A percentile compares a stretch with the other conserved stretches of the same genome.
These are phyloP conservation scores for Mimosa bimucronata DNA, from an alignment of 306 rosid genomes.

Conservation along the genomic window DNA sequence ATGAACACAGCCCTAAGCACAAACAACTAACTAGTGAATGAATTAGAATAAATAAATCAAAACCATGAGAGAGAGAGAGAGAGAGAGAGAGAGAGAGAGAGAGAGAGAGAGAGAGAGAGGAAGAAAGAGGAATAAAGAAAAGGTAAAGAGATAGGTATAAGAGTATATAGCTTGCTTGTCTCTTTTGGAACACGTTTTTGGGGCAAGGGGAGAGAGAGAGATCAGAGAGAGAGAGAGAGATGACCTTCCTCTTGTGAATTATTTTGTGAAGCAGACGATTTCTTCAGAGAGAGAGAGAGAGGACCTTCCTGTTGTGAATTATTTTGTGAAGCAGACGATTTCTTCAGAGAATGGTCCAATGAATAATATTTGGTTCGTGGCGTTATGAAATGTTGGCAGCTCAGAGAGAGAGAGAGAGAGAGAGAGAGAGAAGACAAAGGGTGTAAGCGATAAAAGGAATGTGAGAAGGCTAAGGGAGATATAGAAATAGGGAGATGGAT, in stretches of 20 bases:
- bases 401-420: constrained; percentile 28
- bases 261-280: background rate
- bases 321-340: background rate
- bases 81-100: background rate
- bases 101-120: background rate
- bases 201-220: background rate
- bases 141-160: background rate
- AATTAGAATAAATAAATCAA: background rate
- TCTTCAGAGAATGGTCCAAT: constrained; percentile 10
- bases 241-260: background rate
- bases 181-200: constrained; percentile 50
- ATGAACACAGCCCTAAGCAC: background rate
- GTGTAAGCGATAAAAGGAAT: constrained; percentile 33
- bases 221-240: background rate
- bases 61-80: background rate
- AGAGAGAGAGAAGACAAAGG: constrained; percentile 20
- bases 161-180: constrained; percentile 29
- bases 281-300: background rate
- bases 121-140: background rate
- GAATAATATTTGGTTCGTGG: constrained; percentile 1
- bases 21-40: background rate
- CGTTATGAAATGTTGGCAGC: constrained; percentile 4
- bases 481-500: constrained; percentile 44
- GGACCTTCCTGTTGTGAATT: background rate
- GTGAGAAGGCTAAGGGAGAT: constrained; percentile 18